Percentiles rank a stretch among this genome's conserved stretches.
Evolutionary conservation across 768 basidiomycete genomes (phyloP).

Genomic region (Termitomyces eurrhizus): DNA sequence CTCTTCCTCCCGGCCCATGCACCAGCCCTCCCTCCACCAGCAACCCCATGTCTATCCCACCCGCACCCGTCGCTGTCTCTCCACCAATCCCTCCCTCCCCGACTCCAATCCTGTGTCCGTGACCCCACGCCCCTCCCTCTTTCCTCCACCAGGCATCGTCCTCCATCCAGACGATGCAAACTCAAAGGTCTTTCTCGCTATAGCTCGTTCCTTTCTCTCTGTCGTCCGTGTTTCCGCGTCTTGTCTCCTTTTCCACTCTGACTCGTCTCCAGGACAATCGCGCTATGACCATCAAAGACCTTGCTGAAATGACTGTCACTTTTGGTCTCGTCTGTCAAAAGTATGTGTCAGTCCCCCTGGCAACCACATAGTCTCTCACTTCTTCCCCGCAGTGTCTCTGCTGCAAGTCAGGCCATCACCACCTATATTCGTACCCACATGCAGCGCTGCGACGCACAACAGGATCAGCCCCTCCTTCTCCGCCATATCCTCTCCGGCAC

Average conservation of each 20-base stretch:
- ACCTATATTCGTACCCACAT: conserved; percentile 78
- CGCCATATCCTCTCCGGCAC: conserved; percentile 74
- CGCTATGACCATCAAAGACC: conserved; percentile 84
- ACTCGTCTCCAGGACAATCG: conserved; percentile 56
- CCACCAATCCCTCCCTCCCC: conserved; percentile 47
- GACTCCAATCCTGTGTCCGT: conserved; percentile 37
- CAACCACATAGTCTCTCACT: conserved; percentile 1
- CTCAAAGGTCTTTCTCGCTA: conserved; percentile 70
- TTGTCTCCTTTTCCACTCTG: conserved; percentile 16
- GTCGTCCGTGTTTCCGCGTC: conserved; percentile 46
- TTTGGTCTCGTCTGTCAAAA: conserved; percentile 74
- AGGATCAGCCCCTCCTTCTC: conserved; percentile 71
- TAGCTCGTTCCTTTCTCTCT: conserved; percentile 69
- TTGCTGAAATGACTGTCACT: conserved; percentile 64
- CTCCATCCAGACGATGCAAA: conserved; percentile 72
- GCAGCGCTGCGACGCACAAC: conserved; percentile 63
- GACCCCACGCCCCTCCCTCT: conserved; percentile 29
- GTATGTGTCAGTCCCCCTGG: conserved; percentile 32
- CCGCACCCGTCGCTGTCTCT: conserved; percentile 47
- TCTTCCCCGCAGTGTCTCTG: conserved; percentile 51
- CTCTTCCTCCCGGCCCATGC: conserved; percentile 18
- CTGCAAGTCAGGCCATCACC: conserved; percentile 78
- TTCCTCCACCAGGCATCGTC: conserved; percentile 61
- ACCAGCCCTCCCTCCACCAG: conserved; percentile 8
- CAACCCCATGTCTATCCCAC: conserved; percentile 46